Evolutionary conservation across 2,329 filamentous ascomycete genomes (phyloP), one percentile per base, ranked within the genome.

Genomic region (Plectosphaerella sp.): DNA sequence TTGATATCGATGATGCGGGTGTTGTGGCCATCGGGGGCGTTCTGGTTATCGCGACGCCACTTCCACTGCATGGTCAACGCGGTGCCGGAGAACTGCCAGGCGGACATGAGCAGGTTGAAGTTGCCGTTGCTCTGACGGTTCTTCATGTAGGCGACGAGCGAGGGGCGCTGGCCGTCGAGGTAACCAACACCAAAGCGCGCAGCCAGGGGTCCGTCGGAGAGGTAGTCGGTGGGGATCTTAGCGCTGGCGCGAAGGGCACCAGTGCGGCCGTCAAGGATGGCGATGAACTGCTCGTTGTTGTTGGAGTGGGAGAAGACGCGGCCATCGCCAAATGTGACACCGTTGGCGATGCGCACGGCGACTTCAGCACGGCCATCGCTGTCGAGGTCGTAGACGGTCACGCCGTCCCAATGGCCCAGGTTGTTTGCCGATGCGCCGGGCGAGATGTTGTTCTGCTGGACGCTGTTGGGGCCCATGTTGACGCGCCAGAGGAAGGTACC

Each of bases 381-480:
- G 46, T 62, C 56, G 45, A 62, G 59, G 41, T 62, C 59, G 14
- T 58, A 62, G 4, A 62, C 59, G 11, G 59, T 62, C 7, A 56
- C 58, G 2, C 59, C 58, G 16, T 62, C 59, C 58, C 57, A 61
- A 45, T 62, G 55, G 1, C 59, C 59, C 1, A 62, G 51, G 10
- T 61, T 47, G 20, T 58, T 53, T 5, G 59, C 45, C 3, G 59
- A 51, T 3, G 59, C 52, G 1, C 59, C 58, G 1, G 59, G 59
- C 1, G 50, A 52, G 20, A 62, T 62, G 10, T 58, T 62, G 22
- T 59, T 43, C 35, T 61, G 59, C 5, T 61, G 51, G 24, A 53
- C 47, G 49, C 60, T 62, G 48, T 58, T 58, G 6, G 58, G 53
- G 0, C 59, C 59, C 37, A 61, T 25, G 25, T 56, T 55, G 24